Base-by-base conservation (phyloP, 2,329 filamentous ascomycete species). In the Aureobasidium sp. region DNA sequence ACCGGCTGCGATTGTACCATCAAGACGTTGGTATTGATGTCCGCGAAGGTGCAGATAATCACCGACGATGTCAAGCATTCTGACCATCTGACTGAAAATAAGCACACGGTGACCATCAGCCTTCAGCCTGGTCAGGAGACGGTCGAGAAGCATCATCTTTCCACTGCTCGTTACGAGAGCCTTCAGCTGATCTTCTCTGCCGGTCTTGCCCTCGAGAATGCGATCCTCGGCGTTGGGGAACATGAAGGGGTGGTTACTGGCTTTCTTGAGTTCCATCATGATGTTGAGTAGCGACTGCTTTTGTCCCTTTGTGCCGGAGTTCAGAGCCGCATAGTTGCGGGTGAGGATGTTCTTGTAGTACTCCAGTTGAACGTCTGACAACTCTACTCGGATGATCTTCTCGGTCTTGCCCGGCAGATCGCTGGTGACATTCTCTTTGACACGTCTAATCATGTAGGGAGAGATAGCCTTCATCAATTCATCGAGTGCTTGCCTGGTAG, bases 51-150 rank as follows among this genome's bases (percentile, higher is more conserved):
- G 89, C 66, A 97, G 84, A 72, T 99, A 99, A 69, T 99, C 93
- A 49, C 91, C 90, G 1, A 99, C 81, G 59, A 99, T 94, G 70
- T 99, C 92, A 27, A 99, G 83, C 89, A 99, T 97, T 72, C 91
- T 95, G 39, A 99, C 95, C 94, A 99, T 99, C 73, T 99, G 94
- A 73, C 93, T 97, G 79, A 99, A 99, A 66, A 99, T 97, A 65
- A 99, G 78, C 13, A 99, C 95, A 60, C 94, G 90, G 75, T 99
- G 94, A 51, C 90, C 91, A 70, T 99, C 94, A 67, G 88, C 90
- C 74, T 89, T 96, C 66, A 99, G 78, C 76, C 99, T 99, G 6
- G 89, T 88, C 11, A 99, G 82, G n/a, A 99, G 85, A 72, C 92
- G 91, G 69, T 99, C 94, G 8, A 99, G 84, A 53, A 99, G 81